A percentile compares a stretch with the other conserved stretches of the same genome.
Evolutionary conservation across 371 early-diverging fungal species (phyloP).

Genomic region (Polyrhizophydium stewartii): DNA sequence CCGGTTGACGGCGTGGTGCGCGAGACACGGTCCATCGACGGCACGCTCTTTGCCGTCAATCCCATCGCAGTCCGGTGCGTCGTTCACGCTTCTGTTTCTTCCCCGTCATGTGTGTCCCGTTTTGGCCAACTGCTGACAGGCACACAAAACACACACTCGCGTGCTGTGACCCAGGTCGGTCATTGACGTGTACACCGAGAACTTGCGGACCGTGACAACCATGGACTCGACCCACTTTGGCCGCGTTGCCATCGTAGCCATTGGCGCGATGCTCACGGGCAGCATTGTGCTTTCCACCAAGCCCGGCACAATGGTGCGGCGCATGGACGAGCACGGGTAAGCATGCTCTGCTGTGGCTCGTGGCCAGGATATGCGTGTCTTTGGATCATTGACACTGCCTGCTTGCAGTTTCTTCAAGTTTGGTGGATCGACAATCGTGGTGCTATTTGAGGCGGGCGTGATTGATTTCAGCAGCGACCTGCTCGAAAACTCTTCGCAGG

Average conservation of each 20-base stretch:
- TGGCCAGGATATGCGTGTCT: neutral
- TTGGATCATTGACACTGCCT: no score
- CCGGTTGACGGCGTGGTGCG: conserved; percentile 70
- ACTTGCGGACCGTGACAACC: conserved; percentile 66
- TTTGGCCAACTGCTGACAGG: no score
- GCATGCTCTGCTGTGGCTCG: conserved; percentile 13
- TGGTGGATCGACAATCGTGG: conserved; percentile 69
- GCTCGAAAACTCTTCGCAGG: conserved; percentile 49
- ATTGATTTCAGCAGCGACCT: conserved; percentile 68
- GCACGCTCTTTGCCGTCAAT: conserved; percentile 80
- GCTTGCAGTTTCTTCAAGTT: conserved; percentile 31
- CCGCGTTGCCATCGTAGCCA: conserved; percentile 63
- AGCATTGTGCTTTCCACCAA: conserved; percentile 67
- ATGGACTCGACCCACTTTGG: conserved; percentile 69
- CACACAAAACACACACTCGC: no score
- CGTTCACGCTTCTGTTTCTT: no score
- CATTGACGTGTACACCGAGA: conserved; percentile 82
- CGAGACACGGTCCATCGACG: conserved; percentile 55
- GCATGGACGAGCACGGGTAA: conserved; percentile 81
- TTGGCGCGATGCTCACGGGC: conserved; percentile 91
- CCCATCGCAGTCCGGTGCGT: conserved; percentile 75
- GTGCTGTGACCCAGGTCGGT: conserved; percentile 9
- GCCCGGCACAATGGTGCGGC: conserved; percentile 46
- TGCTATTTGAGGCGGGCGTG: conserved; percentile 61
- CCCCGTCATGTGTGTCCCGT: no score